These are phyloP conservation scores for Ogataea salicorniae DNA, from an alignment of 805 yeast genomes.

Conservation along the genomic window DNA sequence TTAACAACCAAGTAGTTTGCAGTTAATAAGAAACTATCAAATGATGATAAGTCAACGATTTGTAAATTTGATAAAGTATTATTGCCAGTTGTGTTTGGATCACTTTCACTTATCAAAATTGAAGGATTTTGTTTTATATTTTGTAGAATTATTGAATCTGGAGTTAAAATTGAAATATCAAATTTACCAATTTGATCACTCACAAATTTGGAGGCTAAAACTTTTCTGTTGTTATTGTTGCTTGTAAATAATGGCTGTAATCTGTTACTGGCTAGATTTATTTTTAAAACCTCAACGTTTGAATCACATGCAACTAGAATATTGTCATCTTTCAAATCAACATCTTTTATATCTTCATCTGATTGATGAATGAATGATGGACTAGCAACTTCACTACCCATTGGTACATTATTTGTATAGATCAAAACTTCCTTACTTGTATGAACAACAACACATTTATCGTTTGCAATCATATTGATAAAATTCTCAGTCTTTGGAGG, in stretches of 20 bases:
- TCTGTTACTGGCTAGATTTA: conserved; percentile 7
- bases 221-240: conserved; percentile 8
- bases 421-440: conserved; percentile 11
- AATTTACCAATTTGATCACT: conserved; percentile 5
- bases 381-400: not conserved
- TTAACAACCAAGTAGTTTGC: conserved; percentile 17
- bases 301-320: conserved; percentile 14
- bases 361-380: conserved; percentile 9
- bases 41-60: conserved; percentile 14
- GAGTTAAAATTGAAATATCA: conserved; percentile 22
- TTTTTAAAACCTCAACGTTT: conserved; percentile 15
- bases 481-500: conserved; percentile 8
- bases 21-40: conserved; percentile 18
- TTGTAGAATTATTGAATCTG: conserved; percentile 19
- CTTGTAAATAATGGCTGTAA: conserved; percentile 13
- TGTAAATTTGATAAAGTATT: conserved; percentile 3
- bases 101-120: not conserved
- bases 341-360: conserved; percentile 9
- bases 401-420: conserved; percentile 3
- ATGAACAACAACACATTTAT: conserved; percentile 11
- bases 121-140: conserved; percentile 3
- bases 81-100: not conserved
- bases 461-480: conserved; percentile 14
- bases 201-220: conserved; percentile 18
- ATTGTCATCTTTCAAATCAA: conserved; percentile 16